Base-by-base conservation (phyloP, 129 eudicot species). In the Flaveria brownii region DNA sequence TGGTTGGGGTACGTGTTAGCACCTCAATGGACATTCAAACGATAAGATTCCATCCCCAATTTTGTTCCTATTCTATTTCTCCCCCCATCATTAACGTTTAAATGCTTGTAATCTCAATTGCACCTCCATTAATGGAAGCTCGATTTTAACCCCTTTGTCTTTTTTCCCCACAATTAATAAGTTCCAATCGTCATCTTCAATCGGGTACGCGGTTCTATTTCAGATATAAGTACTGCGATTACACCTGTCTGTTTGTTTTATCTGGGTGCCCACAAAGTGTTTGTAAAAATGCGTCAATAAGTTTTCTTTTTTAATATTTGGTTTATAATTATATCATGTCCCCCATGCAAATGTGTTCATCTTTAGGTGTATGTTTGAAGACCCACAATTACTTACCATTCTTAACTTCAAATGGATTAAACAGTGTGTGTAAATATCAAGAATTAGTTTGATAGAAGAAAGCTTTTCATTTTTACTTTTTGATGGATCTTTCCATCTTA, bases 11-110 rank as follows among this genome's bases (percentile, higher is more conserved):
- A 80, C 80, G 80, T 80, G 84, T 62, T 16, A 66, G 46, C 80
- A 55, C 18, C 75, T 68, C 43, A 74, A 10, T 80, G 84, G 84
- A 17, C 20, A 46, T 55, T 42, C 71, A 66, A 18, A 16, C 49
- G 84, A 80, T 80, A 80, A 80, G 84, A 33, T 74, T 15, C n/a
- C 75, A 73, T 74, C 80, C 80, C 54, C 15, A 25, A 49, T 11
- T 55, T 43, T 74, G 80, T 67, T 74, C 23, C 45, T 80, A 45
- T 80, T 73, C 79, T 9, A 11, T 28, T 54, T 43, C 13, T 18
- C 6, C 28, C 18, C 18, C 71, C 23, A 30, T 20, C 43, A 80
- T 73, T 80, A 79, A 30, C 70, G 33, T 57, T 80, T 54, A 66
- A 73, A 18, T 74, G 46, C 63, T 67, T 43, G 43, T 67, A 73